Base-by-base conservation (phyloP, 1,139 yeast genomes). In the Hemisphaericaspora subhashii region DNA sequence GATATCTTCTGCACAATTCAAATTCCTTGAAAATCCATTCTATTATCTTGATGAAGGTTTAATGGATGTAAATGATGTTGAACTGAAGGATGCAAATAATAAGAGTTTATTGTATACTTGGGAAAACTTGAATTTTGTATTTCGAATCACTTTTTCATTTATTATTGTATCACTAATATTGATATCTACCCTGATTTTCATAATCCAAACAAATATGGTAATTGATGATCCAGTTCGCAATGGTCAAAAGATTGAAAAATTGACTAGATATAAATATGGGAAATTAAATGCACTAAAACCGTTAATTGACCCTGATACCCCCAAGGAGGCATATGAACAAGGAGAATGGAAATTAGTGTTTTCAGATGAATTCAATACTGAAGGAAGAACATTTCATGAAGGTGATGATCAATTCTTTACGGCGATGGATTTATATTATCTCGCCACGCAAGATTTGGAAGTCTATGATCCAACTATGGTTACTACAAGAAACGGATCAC, bases 391-490 rank as follows among this genome's bases (percentile, higher is more conserved):
- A 0, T 62, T 62, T 36, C 54, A 53, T 41, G 56, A 54, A 11
- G 64, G 64, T 17, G 65, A 61, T 35, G 66, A 62, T 41, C 65
- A 58, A 38, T 62, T 60, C 36, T 60, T 59, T 43, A 50, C 54
- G n/a, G 66, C 61, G 0, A 55, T 52, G 5, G 65, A 62, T 40
- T 43, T 62, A 24, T 59, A 62, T 46, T 62, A 62, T 42, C 54
- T 49, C 5, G 63, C 66, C 10, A 62, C 67, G 16, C 50, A 54
- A 26, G 66, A 62, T 41, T 53, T 62, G 40, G 67, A 62, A 42
- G 60, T 60, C 45, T 62, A 61, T 42, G 48, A 55, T n/a, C 66
- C 67, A 2, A 63, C 58, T 29, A 62, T 62, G 49, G 53, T 48
- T 9, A 51, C 53, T 22, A 62, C 67, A 3, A 46, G 42, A 3